Conservation (phyloP, 768 basidiomycete genomes). For the Chalciporus chontae region DNA sequence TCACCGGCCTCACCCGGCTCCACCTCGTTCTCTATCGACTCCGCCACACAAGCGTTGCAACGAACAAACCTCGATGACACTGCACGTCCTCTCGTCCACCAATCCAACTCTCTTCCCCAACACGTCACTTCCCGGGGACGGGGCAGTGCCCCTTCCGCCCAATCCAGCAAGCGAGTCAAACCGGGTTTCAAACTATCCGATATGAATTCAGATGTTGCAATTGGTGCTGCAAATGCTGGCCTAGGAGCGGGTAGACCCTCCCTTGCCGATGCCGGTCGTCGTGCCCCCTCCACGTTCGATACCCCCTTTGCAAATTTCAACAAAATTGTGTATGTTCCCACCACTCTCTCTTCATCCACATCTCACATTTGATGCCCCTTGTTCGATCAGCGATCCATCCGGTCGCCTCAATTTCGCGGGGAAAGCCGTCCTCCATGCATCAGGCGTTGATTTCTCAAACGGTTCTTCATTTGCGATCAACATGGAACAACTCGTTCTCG, state of each 20-base stretch:
- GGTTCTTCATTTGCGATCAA: conserved; percentile 91
- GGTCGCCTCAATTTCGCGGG: conserved; percentile 93
- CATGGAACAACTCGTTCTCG: conserved; percentile 87
- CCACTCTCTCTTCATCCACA: conserved; percentile 2
- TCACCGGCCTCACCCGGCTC: conserved; percentile 24
- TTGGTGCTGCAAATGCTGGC: conserved; percentile 61
- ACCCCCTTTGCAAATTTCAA: conserved; percentile 92
- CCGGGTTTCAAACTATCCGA: conserved; percentile 62
- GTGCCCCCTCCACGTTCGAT: conserved; percentile 42
- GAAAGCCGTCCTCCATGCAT: conserved; percentile 88
- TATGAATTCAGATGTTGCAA: conserved; percentile 49
- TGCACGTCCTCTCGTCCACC: conserved; percentile 29
- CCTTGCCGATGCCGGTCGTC: conserved; percentile 38
- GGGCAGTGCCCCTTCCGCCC: conserved; percentile 33
- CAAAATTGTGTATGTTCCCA: conserved; percentile 81
- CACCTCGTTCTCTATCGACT: conserved; percentile 36
- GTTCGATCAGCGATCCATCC: conserved; percentile 73
- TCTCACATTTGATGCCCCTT: conserved; percentile 4
- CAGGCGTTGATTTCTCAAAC: conserved; percentile 86
- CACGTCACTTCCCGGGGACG: conserved; percentile 25
- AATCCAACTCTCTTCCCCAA: conserved; percentile 35
- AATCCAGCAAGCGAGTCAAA: conserved; percentile 41
- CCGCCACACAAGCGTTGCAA: conserved; percentile 39
- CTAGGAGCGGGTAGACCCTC: conserved; percentile 67
- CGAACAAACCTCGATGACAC: conserved; percentile 31